Evolutionary conservation across 2,329 filamentous ascomycete species (phyloP).

Genomic region (Cladophialophora bantiana): DNA sequence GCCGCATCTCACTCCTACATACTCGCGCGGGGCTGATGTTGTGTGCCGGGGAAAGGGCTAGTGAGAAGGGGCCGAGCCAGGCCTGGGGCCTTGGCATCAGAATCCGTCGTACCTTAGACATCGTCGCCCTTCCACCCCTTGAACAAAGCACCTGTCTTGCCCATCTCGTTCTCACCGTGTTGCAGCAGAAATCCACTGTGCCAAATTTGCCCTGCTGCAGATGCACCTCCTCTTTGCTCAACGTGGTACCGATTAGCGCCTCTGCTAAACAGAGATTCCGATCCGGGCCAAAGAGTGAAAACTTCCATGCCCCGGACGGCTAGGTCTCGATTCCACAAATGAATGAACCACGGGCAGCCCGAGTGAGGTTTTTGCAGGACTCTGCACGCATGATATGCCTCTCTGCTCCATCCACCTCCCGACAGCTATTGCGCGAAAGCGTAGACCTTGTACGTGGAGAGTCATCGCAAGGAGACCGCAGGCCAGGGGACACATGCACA

Average conservation of each 20-base stretch:
- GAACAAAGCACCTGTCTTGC: not conserved
- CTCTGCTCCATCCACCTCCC: slow-evolving; percentile 9
- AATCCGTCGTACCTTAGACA: not conserved
- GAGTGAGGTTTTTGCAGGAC: slow-evolving; percentile 35
- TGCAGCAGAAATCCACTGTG: not conserved
- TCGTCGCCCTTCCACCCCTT: not conserved
- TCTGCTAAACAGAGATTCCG: not conserved
- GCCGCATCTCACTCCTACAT: not conserved
- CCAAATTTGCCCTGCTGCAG: not conserved
- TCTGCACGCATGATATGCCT: slow-evolving; percentile 31
- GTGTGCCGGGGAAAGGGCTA: not conserved
- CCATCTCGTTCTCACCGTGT: not conserved
- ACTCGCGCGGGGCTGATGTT: not conserved
- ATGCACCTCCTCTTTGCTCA: not conserved
- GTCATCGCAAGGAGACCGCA: slow-evolving; percentile 11
- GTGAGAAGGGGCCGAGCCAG: not conserved
- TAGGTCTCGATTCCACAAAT: not conserved
- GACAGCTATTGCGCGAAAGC: slow-evolving; percentile 25
- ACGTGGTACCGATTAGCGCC: not conserved
- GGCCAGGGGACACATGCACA: slow-evolving; percentile 46
- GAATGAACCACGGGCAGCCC: not conserved
- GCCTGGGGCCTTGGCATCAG: slow-evolving; percentile 1
- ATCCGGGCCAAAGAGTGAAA: not conserved
- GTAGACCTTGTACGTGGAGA: slow-evolving; percentile 7
- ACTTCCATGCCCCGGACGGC: not conserved